Conservation (phyloP, 2,329 filamentous ascomycete genomes). For the Chrysoporthe deuterocubensis region DNA sequence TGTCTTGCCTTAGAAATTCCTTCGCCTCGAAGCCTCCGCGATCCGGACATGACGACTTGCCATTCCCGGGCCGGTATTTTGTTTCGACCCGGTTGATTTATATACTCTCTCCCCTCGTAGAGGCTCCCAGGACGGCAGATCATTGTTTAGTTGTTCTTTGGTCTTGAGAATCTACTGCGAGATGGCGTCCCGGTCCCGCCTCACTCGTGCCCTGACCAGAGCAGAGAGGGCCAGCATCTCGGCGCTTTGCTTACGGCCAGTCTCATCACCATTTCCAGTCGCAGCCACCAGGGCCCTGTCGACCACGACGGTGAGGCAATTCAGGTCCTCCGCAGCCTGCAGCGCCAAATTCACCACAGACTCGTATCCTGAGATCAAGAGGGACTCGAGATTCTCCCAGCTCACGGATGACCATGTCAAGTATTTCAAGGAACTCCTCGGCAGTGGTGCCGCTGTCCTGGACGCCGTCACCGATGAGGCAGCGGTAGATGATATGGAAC, state of each 20-base stretch:
- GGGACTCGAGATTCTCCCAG: conserved; percentile 74
- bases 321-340: conserved; percentile 33
- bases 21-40: not conserved
- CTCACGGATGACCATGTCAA: conserved; percentile 80
- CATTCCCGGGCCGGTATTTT: not conserved
- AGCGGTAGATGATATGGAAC: conserved; percentile 76
- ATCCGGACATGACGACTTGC: not conserved
- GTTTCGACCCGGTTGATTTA: not conserved
- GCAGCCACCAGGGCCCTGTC: conserved; percentile 31
- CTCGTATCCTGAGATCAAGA: conserved; percentile 80
- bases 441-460: conserved; percentile 77
- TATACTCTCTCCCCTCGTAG: not conserved
- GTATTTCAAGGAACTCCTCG: conserved; percentile 81
- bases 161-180: conserved; percentile 2
- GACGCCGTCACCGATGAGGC: conserved; percentile 78
- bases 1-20: not conserved
- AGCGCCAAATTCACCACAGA: conserved; percentile 76
- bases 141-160: not conserved
- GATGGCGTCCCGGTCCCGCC: conserved; percentile 26
- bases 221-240: conserved; percentile 22
- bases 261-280: conserved; percentile 17
- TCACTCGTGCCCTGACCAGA: conserved; percentile 24
- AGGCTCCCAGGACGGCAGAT: not conserved
- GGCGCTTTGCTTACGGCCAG: conserved; percentile 17
- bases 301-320: conserved; percentile 34